Percentiles rank a stretch among this genome's conserved stretches.
Evolutionary conservation across 2,329 filamentous ascomycete genomes (phyloP).

Genomic region (Exophiala sideris): DNA sequence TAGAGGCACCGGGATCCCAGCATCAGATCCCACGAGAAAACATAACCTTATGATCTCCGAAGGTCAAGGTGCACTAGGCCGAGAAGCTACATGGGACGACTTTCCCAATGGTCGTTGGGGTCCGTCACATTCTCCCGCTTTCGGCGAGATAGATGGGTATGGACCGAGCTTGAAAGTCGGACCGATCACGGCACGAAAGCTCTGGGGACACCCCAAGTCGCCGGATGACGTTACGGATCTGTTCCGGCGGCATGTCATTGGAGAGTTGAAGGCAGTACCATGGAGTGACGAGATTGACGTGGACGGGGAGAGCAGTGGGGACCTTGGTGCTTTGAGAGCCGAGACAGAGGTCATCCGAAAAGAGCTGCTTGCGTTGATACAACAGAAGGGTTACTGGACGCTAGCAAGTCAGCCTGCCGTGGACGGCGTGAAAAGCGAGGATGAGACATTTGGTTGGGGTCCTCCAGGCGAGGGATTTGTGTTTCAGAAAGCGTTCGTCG

Average conservation of each 20-base stretch:
- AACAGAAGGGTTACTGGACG: conserved; percentile 84
- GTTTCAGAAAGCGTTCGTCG: conserved; percentile 97
- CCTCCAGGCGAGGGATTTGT: conserved; percentile 82
- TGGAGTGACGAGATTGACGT: conserved; percentile 81
- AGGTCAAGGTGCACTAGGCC: conserved; percentile 80
- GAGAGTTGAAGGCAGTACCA: conserved; percentile 75
- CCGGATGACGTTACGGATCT: conserved; percentile 70
- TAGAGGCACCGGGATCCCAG: conserved; percentile 70
- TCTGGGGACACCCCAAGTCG: conserved; percentile 78
- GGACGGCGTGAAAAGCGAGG: conserved; percentile 73
- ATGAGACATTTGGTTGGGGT: conserved; percentile 88
- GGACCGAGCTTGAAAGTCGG: conserved; percentile 93
- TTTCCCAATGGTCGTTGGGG: conserved; percentile 96
- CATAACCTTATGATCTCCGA: conserved; percentile 92
- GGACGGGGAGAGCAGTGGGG: conserved; percentile 21
- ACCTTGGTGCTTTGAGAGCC: conserved; percentile 56
- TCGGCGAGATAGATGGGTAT: conserved; percentile 97
- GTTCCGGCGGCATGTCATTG: conserved; percentile 77
- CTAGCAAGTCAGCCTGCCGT: conserved; percentile 93
- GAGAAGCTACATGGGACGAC: conserved; percentile 98
- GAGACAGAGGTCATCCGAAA: conserved; percentile 80
- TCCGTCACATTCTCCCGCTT: conserved; percentile 86
- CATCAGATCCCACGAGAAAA: conserved; percentile 69
- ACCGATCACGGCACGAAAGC: conserved; percentile 71
- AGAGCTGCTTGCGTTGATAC: conserved; percentile 72